phyloP scores from a whole-genome alignment of 305 asterid genomes.

The Fraxinus platypoda region DNA sequence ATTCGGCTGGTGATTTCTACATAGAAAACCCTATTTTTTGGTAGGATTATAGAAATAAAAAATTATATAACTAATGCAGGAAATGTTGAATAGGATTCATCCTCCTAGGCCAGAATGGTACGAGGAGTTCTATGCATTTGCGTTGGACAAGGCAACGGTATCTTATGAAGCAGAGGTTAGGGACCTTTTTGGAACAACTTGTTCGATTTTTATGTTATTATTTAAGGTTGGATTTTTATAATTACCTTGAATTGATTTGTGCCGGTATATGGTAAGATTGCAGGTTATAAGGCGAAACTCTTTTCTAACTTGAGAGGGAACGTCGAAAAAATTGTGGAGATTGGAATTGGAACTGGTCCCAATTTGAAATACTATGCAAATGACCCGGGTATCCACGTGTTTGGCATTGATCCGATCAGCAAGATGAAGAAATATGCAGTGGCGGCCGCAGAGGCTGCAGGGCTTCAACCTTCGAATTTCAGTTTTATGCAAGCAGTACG shows the following conservation, averaged over 20 bases:
- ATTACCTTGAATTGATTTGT: conserved; percentile 15
- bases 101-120: conserved; percentile 94
- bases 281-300: conserved; percentile 66
- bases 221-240: background rate
- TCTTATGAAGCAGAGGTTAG: conserved; percentile 83
- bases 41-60: conserved; percentile 3
- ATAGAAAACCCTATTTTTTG: background rate
- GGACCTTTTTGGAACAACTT: background rate
- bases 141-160: conserved; percentile 37
- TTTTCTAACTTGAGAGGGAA: conserved; percentile 70
- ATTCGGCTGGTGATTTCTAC: background rate
- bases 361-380: conserved; percentile 73
- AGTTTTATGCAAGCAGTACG: conserved; percentile 72
- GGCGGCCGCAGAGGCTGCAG: conserved; percentile 67
- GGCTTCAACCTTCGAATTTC: conserved; percentile 58
- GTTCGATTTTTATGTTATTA: conserved; percentile 5
- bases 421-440: conserved; percentile 85
- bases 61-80: conserved; percentile 38
- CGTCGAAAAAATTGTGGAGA: conserved; percentile 58
- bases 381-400: conserved; percentile 43
- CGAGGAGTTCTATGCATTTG: conserved; percentile 75
- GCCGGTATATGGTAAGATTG: conserved; percentile 50
- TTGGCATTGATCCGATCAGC: conserved; percentile 77
- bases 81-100: conserved; percentile 58
- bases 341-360: conserved; percentile 96